Base-by-base conservation (phyloP, 495 filamentous ascomycete species). In the Annulohypoxylon moriforme region DNA sequence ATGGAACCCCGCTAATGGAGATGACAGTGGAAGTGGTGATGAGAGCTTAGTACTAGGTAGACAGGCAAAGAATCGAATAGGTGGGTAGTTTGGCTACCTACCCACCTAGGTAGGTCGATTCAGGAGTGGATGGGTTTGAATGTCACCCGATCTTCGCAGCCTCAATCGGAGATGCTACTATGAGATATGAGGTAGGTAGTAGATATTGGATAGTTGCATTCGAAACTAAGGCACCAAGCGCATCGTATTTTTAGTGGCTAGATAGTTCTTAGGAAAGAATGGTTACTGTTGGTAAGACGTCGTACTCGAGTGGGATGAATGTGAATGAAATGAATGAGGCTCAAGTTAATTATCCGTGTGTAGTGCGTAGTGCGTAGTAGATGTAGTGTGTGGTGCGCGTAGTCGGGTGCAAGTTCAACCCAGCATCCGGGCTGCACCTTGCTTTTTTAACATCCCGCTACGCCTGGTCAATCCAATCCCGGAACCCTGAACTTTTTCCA, bases 401-500 rank as follows among this genome's bases (percentile, higher is more conserved):
- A 40, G 14, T 57, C 33, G 36, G 38, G 16, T 22, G 10, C n/a
- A 60, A 46, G 53, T 60, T 60, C 55, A 66, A 20, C 47, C 20
- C 22, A 27, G 29, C 57, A 56, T 65, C 36, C n/a, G n/a, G n/a
- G n/a, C n/a, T 71, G 55, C 61, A 61, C 33, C 29, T 61, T 66
- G 55, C 61, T 61, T 66, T 66, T 66, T 65, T 34, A 29, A 29
- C 34, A 38, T 63, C 40, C 42, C 40, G 40, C 14, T 49, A 16
- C 47, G 14, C 33, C 38, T 10, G 16, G 46, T 31, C 38, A 50
- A 50, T 24, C 47, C 20, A 25, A 25, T n/a, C 33, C 20, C 16
- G 31, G 53, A 16, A 9, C n/a, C 50, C 25, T n/a, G 22, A 29
- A 27, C 13, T 25, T 13, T n/a, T n/a, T n/a, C n/a, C n/a, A n/a